phyloP scores from a whole-genome alignment of 805 yeast species.

The Ogataea paraovalis region DNA sequence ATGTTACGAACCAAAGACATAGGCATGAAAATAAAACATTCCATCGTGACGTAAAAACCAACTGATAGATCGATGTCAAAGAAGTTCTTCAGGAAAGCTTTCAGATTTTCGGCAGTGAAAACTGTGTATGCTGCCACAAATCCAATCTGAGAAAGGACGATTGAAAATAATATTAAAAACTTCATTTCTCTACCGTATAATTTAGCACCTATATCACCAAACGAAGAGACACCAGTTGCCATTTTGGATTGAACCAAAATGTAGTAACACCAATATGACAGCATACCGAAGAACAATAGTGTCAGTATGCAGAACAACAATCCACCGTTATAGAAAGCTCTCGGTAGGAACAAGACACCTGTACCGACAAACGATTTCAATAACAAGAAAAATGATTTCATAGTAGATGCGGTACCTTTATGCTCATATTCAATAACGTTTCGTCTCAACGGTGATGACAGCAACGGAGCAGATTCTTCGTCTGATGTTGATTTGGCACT shows the following conservation, averaged over 20 bases:
- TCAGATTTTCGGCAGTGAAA: slow-evolving; percentile 68
- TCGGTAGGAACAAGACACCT: slow-evolving; percentile 67
- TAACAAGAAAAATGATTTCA: slow-evolving; percentile 66
- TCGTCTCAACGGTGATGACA: background rate
- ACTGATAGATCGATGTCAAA: slow-evolving; percentile 39
- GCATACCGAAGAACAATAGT: slow-evolving; percentile 56
- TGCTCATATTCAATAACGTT: slow-evolving; percentile 4
- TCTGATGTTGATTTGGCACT: slow-evolving; percentile 22
- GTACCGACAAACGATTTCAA: slow-evolving; percentile 77
- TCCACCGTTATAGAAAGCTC: slow-evolving; percentile 72
- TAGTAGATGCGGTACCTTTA: slow-evolving; percentile 66
- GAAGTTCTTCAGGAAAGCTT: slow-evolving; percentile 56
- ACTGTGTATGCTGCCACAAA: slow-evolving; percentile 80
- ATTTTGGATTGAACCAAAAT: slow-evolving; percentile 57
- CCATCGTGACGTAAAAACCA: slow-evolving; percentile 46
- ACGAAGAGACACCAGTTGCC: slow-evolving; percentile 63
- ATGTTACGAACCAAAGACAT: slow-evolving; percentile 71
- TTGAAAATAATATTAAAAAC: slow-evolving; percentile 55
- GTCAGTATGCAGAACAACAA: slow-evolving; percentile 50
- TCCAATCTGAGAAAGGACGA: slow-evolving; percentile 71
- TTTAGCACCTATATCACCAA: slow-evolving; percentile 68
- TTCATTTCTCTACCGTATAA: slow-evolving; percentile 67
- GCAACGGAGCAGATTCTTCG: slow-evolving; percentile 33
- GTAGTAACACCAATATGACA: slow-evolving; percentile 77
- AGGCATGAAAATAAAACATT: slow-evolving; percentile 59